Evolutionary conservation across 176 grass and related monocot species (phyloP).

Genomic region (Zoysia pacifica): DNA sequence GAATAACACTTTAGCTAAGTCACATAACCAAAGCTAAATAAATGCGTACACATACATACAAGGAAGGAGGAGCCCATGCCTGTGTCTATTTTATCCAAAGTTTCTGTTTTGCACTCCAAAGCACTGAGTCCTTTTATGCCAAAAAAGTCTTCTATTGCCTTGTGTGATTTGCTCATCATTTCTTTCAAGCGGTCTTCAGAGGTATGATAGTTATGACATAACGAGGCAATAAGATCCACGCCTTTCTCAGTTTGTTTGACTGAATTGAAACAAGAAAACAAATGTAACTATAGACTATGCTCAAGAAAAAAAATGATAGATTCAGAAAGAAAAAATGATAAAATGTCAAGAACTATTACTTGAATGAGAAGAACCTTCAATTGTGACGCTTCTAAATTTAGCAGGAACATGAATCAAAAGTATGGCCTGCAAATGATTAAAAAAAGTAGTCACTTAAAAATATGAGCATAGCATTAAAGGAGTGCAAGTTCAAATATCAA

Average conservation of each 20-base stretch:
- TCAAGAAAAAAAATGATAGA: constrained; percentile 23
- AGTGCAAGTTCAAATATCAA: constrained; percentile 11
- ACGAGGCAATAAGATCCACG: constrained; percentile 70
- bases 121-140: constrained; percentile 60
- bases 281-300: constrained; percentile 26
- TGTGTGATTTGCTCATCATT: constrained; percentile 65
- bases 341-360: constrained; percentile 57
- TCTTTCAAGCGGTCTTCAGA: constrained; percentile 76
- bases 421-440: constrained; percentile 69
- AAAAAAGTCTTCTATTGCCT: constrained; percentile 64
- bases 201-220: constrained; percentile 88
- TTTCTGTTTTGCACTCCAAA: constrained; percentile 61
- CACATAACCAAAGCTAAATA: not conserved
- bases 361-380: constrained; percentile 73
- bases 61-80: constrained; percentile 36
- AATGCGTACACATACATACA: not conserved
- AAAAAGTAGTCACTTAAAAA: constrained; percentile 16
- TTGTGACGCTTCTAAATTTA: constrained; percentile 70
- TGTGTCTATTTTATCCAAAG: constrained; percentile 75
- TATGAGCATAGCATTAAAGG: constrained; percentile 11
- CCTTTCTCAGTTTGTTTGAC: constrained; percentile 81
- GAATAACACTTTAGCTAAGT: constrained; percentile 22
- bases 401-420: constrained; percentile 81
- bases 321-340: constrained; percentile 10
- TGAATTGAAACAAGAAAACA: constrained; percentile 43